Percentiles rank a stretch among this genome's conserved stretches.
phyloP scores from a whole-genome alignment of 495 filamentous ascomycete species.

The Neurospora sp. region DNA sequence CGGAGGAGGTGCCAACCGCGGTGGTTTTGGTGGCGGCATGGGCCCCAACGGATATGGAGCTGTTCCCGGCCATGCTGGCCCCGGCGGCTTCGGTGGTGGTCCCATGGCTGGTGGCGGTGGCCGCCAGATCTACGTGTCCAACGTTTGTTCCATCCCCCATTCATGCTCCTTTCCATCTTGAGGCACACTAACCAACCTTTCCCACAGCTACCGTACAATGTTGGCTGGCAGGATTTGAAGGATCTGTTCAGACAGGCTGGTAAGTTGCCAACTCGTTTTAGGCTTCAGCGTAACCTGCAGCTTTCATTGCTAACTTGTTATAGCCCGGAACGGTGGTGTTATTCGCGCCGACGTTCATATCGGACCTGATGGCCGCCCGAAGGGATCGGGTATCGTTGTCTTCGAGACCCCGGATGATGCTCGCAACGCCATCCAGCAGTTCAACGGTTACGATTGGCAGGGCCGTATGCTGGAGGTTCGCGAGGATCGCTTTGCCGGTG shows the following conservation, averaged over 20 bases:
- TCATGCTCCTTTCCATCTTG: constrained; percentile 11
- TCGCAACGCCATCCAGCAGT: constrained; percentile 88
- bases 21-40: constrained; percentile 50
- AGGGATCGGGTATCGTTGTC: constrained; percentile 91
- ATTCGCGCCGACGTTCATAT: constrained; percentile 94
- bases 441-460: constrained; percentile 99
- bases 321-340: constrained; percentile 63
- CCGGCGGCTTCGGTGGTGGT: constrained; percentile 29
- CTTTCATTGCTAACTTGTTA: constrained; percentile 5
- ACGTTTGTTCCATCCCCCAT: constrained; percentile 64
- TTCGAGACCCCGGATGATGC: constrained; percentile 93
- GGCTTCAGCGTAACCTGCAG: background rate
- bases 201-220: constrained; percentile 83
- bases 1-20: constrained; percentile 40
- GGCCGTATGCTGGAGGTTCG: constrained; percentile 87
- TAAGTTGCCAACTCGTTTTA: constrained; percentile 39
- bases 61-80: constrained; percentile 32
- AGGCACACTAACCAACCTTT: constrained; percentile 22
- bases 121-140: constrained; percentile 92
- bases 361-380: constrained; percentile 85
- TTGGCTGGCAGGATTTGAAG: constrained; percentile 98
- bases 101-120: constrained; percentile 40
- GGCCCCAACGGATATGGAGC: constrained; percentile 36
- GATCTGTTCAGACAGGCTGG: constrained; percentile 97
- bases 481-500: constrained; percentile 85